Percentiles rank a stretch among this genome's conserved stretches.
These are phyloP conservation scores for Suillus ampliporus DNA, from an alignment of 768 basidiomycete genomes.

Conservation along the genomic window DNA sequence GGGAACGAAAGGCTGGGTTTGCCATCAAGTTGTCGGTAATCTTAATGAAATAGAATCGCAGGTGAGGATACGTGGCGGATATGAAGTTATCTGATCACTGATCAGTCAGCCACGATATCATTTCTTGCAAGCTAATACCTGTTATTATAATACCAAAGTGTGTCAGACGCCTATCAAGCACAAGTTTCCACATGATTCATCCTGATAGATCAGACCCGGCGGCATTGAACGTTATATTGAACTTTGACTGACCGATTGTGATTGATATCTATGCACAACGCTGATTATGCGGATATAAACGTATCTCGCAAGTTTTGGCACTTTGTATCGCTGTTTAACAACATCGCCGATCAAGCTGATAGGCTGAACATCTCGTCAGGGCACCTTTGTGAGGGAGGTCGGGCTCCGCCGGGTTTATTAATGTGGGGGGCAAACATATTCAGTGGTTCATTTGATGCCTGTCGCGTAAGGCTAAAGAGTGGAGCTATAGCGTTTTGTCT, in stretches of 20 bases:
- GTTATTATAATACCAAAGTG: background rate
- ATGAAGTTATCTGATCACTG: slow-evolving; percentile 4
- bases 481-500: background rate
- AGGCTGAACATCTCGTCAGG: background rate
- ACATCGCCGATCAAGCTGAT: background rate
- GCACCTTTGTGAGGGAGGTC: background rate
- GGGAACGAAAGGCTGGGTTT: background rate
- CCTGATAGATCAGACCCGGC: background rate
- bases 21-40: too few species aligned
- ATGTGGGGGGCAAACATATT: background rate
- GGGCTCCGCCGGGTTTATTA: background rate
- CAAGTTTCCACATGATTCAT: background rate
- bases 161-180: background rate
- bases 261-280: background rate
- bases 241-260: background rate
- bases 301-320: background rate
- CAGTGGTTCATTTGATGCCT: background rate
- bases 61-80: background rate
- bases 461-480: background rate
- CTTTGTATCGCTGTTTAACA: background rate
- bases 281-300: background rate
- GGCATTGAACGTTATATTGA: too few species aligned
- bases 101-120: background rate
- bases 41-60: background rate
- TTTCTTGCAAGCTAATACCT: background rate